Percentiles rank a stretch among this genome's conserved stretches.
Evolutionary conservation across 2,329 filamentous ascomycete genomes (phyloP).

Genomic region (Colletotrichum brevisporum): DNA sequence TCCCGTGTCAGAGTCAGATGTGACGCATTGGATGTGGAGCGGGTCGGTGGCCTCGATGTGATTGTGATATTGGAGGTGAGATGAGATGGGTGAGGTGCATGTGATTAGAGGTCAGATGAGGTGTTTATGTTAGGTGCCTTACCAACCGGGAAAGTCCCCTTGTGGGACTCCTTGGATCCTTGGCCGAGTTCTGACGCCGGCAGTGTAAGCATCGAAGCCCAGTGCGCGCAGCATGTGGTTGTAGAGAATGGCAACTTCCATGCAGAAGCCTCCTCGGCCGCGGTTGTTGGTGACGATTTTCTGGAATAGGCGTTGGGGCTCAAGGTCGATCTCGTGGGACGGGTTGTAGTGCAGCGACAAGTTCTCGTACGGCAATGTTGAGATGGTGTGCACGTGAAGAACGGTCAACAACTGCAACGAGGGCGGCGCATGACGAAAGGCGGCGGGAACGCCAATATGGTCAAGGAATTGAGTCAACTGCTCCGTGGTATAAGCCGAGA

Average conservation of each 20-base stretch:
- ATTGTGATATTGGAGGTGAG: too few species aligned
- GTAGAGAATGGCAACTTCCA: constrained; percentile 71
- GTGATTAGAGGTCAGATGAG: not conserved
- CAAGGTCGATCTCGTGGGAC: constrained; percentile 55
- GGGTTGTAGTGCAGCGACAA: constrained; percentile 66
- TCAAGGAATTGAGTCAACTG: not conserved
- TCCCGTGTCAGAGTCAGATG: not conserved
- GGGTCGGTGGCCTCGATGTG: too few species aligned
- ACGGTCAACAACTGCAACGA: not conserved
- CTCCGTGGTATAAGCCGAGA: not conserved
- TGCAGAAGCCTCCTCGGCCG: constrained; percentile 71
- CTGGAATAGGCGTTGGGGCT: constrained; percentile 61
- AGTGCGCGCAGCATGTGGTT: constrained; percentile 64
- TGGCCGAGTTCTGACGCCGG: constrained; percentile 65
- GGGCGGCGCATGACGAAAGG: not conserved
- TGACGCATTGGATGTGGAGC: too few species aligned
- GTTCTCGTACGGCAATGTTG: constrained; percentile 70
- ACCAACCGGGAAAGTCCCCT: constrained; percentile 64
- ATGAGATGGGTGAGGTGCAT: too few species aligned
- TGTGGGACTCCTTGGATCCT: constrained; percentile 55
- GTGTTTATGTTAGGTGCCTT: constrained; percentile 23
- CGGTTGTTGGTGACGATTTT: constrained; percentile 62
- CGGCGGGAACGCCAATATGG: not conserved
- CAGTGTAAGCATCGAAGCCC: constrained; percentile 68
- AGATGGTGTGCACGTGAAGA: constrained; percentile 61